Evolutionary conservation across 176 grass and related monocot genomes (phyloP).

Genomic region (Eleusine coracana): DNA sequence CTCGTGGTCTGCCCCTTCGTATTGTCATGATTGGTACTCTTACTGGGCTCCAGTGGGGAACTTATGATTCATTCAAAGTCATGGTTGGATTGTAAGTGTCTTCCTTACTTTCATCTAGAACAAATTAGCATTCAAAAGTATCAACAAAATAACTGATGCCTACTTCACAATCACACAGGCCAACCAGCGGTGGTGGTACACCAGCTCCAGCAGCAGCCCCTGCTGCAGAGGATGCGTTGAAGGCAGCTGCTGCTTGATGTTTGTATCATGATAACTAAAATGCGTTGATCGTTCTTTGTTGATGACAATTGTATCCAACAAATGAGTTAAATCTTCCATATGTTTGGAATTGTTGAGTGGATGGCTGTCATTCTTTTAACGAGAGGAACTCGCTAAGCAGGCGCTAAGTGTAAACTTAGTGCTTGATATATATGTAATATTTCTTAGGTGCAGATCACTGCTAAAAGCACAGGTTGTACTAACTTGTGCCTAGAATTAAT

Average conservation of each 20-base stretch:
- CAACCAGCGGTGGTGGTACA: slow-evolving; percentile 63
- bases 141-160: slow-evolving; percentile 26
- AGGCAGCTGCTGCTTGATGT: slow-evolving; percentile 40
- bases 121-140: background rate
- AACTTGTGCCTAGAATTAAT: background rate
- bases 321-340: slow-evolving; percentile 32
- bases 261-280: slow-evolving; percentile 5
- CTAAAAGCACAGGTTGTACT: background rate
- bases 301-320: slow-evolving; percentile 33
- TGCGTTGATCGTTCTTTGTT: slow-evolving; percentile 26
- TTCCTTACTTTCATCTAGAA: background rate
- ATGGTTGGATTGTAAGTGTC: slow-evolving; percentile 75
- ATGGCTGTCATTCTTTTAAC: slow-evolving; percentile 36
- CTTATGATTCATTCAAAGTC: slow-evolving; percentile 79
- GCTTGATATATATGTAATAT: slow-evolving; percentile 47
- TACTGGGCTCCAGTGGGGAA: slow-evolving; percentile 73
- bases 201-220: slow-evolving; percentile 34
- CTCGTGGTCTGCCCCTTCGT: slow-evolving; percentile 72
- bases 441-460: slow-evolving; percentile 13
- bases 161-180: slow-evolving; percentile 40
- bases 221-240: slow-evolving; percentile 1
- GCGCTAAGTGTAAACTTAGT: slow-evolving; percentile 25
- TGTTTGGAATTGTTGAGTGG: slow-evolving; percentile 37
- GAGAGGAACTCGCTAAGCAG: slow-evolving; percentile 46
- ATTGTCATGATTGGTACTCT: slow-evolving; percentile 88